A percentile compares a stretch with the other conserved stretches of the same genome.
Conservation (phyloP, 2,329 filamentous ascomycete genomes). For the Lomentospora prolificans region DNA sequence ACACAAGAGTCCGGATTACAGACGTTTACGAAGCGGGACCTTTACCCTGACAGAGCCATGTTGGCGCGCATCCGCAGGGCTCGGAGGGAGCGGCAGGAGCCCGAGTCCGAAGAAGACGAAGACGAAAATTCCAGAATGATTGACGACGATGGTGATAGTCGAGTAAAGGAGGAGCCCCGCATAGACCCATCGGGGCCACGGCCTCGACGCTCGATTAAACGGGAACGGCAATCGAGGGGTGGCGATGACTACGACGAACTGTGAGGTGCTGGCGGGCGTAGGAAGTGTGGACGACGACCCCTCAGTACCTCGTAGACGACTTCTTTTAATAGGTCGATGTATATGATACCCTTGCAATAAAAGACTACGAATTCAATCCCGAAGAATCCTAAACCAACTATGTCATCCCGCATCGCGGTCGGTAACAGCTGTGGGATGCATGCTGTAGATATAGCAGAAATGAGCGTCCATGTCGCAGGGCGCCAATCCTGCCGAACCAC, state of each 20-base stretch:
- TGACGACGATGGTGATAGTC: not conserved
- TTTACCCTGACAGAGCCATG: slow-evolving; percentile 3
- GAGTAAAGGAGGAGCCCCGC: not conserved
- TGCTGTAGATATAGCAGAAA: too few species aligned
- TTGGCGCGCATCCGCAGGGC: slow-evolving; percentile 4
- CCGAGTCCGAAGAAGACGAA: not conserved
- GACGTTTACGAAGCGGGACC: slow-evolving; percentile 2
- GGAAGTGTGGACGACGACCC: not conserved
- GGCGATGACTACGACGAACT: not conserved
- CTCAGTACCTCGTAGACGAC: too few species aligned
- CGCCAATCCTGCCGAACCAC: too few species aligned
- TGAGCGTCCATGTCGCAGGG: too few species aligned
- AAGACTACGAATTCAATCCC: not conserved
- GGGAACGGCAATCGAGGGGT: not conserved
- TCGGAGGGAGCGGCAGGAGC: not conserved
- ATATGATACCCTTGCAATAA: not conserved
- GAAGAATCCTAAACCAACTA: not conserved
- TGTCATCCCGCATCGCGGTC: too few species aligned
- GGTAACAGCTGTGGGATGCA: too few species aligned
- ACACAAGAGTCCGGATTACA: too few species aligned
- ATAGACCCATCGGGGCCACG: not conserved
- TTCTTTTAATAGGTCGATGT: not conserved
- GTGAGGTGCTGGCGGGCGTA: too few species aligned
- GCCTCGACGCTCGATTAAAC: not conserved
- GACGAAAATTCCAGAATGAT: not conserved